phyloP scores from a whole-genome alignment of 2,329 filamentous ascomycete species.

The Penicillium griseofulvum region DNA sequence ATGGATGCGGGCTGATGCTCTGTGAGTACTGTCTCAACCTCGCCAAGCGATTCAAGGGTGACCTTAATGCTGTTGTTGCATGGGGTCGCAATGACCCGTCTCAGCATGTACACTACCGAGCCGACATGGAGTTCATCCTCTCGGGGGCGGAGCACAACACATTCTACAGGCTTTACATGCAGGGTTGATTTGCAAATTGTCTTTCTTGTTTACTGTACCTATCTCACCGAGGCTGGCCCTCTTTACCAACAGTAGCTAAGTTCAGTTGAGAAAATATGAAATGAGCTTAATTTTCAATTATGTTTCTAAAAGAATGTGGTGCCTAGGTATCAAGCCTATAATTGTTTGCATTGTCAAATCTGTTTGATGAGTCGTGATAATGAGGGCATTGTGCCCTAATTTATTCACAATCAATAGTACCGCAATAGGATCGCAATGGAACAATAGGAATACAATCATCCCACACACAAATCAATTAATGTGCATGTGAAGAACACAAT shows the following conservation, averaged over 20 bases:
- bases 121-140: slow-evolving; percentile 13
- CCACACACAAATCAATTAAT: neutral
- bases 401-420: neutral
- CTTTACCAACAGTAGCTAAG: neutral
- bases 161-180: neutral
- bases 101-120: neutral
- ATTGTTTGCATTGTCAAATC: neutral
- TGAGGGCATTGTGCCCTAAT: neutral
- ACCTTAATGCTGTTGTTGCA: slow-evolving; percentile 15
- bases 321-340: neutral
- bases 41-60: slow-evolving; percentile 8
- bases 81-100: neutral
- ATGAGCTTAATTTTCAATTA: neutral
- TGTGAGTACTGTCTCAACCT: slow-evolving; percentile 28
- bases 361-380: neutral
- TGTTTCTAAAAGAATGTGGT: neutral
- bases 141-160: neutral
- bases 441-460: neutral
- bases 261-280: neutral
- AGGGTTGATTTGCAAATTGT: neutral
- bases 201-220: neutral
- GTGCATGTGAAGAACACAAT: neutral
- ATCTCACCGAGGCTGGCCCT: neutral
- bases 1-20: slow-evolving; percentile 31
- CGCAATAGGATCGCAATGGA: neutral